A percentile compares a stretch with the other conserved stretches of the same genome.
These are phyloP conservation scores for Thalassiosira gravida DNA, from an alignment of 352 stramenopile genomes.

Conservation along the genomic window DNA sequence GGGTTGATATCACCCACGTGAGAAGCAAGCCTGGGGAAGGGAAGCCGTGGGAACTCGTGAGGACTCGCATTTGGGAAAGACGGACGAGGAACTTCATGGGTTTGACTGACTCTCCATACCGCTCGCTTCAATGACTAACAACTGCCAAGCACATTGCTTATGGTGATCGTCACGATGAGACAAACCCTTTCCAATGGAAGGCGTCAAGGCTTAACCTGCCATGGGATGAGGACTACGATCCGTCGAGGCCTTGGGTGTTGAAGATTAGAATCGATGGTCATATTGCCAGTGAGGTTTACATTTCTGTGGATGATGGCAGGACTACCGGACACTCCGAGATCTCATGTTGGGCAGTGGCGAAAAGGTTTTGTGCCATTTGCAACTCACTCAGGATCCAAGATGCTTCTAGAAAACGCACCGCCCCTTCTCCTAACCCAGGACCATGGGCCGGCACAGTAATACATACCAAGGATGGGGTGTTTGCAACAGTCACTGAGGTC, in stretches of 20 bases:
- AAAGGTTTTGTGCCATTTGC: not conserved
- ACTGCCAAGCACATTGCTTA: not conserved
- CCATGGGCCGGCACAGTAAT: slow-evolving; percentile 54
- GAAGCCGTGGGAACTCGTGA: slow-evolving; percentile 7
- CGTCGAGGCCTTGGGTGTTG: slow-evolving; percentile 31
- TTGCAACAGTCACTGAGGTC: slow-evolving; percentile 17
- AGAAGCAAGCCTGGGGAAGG: not conserved
- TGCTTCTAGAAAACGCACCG: slow-evolving; percentile 47
- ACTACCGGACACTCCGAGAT: slow-evolving; percentile 10
- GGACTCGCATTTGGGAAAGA: slow-evolving; percentile 16
- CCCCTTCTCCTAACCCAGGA: slow-evolving; percentile 18
- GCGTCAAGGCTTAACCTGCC: slow-evolving; percentile 36
- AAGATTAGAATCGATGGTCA: slow-evolving; percentile 17
- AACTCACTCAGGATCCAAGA: slow-evolving; percentile 55
- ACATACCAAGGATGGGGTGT: slow-evolving; percentile 10
- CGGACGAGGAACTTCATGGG: slow-evolving; percentile 49
- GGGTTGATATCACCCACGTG: slow-evolving; percentile 36
- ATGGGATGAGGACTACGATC: slow-evolving; percentile 33
- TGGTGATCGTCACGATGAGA: slow-evolving; percentile 6
- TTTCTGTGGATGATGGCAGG: slow-evolving; percentile 39
- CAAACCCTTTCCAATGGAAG: slow-evolving; percentile 45
- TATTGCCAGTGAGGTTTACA: slow-evolving; percentile 1
- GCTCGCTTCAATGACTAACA: not conserved
- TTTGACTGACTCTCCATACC: slow-evolving; percentile 30
- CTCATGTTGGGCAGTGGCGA: slow-evolving; percentile 8